Conservation (phyloP, 768 basidiomycete genomes). For the Sistotremastrum suecicum region DNA sequence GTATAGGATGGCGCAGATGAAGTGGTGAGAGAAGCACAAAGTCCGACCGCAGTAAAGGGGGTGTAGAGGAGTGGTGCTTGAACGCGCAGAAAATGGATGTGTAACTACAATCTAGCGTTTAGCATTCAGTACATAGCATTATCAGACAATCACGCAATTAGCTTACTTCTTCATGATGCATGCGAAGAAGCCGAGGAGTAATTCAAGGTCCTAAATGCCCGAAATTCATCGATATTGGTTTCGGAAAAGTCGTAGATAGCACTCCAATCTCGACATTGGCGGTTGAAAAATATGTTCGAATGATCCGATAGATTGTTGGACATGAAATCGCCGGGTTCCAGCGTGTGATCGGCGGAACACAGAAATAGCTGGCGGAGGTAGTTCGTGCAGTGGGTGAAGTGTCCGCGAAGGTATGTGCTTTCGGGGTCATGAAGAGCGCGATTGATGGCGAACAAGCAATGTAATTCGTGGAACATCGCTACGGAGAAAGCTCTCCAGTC, state of each 20-base stretch:
- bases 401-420: conserved; percentile 1
- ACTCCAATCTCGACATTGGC: conserved; percentile 25
- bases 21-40: too few species aligned
- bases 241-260: conserved; percentile 20
- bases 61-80: too few species aligned
- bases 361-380: conserved; percentile 3
- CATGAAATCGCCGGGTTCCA: conserved; percentile 16
- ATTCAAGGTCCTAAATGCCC: too few species aligned
- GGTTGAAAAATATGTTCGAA: conserved; percentile 19
- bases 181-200: too few species aligned
- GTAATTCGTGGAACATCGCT: conserved; percentile 21
- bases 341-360: conserved; percentile 5
- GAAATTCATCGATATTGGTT: conserved; percentile 20
- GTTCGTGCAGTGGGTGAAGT: conserved; percentile 3
- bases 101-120: too few species aligned
- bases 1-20: too few species aligned
- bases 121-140: too few species aligned
- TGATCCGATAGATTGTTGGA: conserved; percentile 22
- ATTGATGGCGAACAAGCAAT: conserved; percentile 12
- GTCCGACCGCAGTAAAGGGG: too few species aligned
- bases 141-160: too few species aligned
- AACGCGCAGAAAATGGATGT: too few species aligned
- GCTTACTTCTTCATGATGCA: too few species aligned
- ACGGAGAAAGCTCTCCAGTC: conserved; percentile 14
- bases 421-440: background rate